Evolutionary conservation across 2,329 filamentous ascomycete species (phyloP).

Genomic region (Beauveria australis): DNA sequence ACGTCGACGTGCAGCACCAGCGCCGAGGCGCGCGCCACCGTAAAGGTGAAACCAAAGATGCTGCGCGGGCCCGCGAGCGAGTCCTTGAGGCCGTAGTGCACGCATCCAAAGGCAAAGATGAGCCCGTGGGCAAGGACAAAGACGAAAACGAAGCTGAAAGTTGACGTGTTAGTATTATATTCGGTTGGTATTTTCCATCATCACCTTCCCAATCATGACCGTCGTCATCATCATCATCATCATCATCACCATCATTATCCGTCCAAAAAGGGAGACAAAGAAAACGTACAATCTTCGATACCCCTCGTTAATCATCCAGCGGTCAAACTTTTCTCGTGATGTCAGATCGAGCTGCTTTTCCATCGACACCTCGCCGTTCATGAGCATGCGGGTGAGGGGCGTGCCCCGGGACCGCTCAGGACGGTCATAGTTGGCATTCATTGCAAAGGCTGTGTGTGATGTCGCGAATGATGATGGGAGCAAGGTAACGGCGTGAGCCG

Average conservation of each 20-base stretch:
- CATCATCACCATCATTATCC: too few species aligned
- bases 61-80: slow-evolving; percentile 57
- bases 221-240: too few species aligned
- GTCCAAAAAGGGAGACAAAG: neutral
- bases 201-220: neutral
- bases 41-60: slow-evolving; percentile 67
- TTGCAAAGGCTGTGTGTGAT: neutral
- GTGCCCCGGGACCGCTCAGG: slow-evolving; percentile 75
- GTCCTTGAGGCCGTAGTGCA: slow-evolving; percentile 74
- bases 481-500: neutral
- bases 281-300: slow-evolving; percentile 65
- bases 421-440: slow-evolving; percentile 19
- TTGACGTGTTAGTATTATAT: slow-evolving; percentile 10
- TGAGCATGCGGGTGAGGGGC: slow-evolving; percentile 71
- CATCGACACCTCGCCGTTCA: slow-evolving; percentile 74
- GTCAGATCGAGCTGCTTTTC: slow-evolving; percentile 62
- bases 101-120: slow-evolving; percentile 71
- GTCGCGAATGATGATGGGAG: neutral
- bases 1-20: slow-evolving; percentile 76
- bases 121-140: slow-evolving; percentile 67
- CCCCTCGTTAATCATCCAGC: slow-evolving; percentile 87
- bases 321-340: slow-evolving; percentile 64
- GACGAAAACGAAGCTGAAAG: slow-evolving; percentile 60
- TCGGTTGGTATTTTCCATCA: too few species aligned
- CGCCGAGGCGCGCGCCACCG: slow-evolving; percentile 67